Base-by-base conservation (phyloP, 805 yeast species). In the Saturnispora bothae region DNA sequence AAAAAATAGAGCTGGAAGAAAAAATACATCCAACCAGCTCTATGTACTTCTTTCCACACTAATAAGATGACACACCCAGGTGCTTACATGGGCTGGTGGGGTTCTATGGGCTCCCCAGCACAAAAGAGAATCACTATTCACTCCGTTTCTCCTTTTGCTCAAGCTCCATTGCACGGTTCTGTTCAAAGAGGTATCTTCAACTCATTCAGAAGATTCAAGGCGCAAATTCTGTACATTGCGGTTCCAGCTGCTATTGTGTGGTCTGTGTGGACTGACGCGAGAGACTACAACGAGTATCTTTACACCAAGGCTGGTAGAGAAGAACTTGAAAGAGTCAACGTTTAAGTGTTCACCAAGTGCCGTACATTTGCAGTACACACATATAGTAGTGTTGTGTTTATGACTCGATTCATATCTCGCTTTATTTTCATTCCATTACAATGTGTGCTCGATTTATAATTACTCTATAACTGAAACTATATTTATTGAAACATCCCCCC, bases 81-180 rank as follows among this genome's bases (percentile, higher is more conserved):
- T 52, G 78, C 85, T 56, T 86, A 81, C 58, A 79, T 83, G 89
- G 96, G 96, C 53, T 86, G 96, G 96, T 86, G 96, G 96, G 96
- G 96, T 59, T 63, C 70, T 68, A 64, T 86, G 59, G 95, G 94
- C 45, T 72, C 83, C 63, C 88, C 92, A 60, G 73, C 73, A 52
- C 95, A 84, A 69, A 83, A 83, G 64, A 80, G 84, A 67, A 69
- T 81, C 48, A 82, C 89, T 46, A 73, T 82, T 43, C 92, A 89
- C 72, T 70, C 95, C 40, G 86, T 92, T 47, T 83, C 98, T 48
- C 94, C 96, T 45, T 83, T 73, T 52, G 96, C 95, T 44, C 94
- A 89, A 66, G 78, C 76, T 62, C 96, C 96, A 42, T 73, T 92
- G 62, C 80, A 81, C 63, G 95, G 94, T 51, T 73, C 78, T 49